Evolutionary conservation across 352 stramenopile genomes (phyloP).

Genomic region (Peronospora farinosa): DNA sequence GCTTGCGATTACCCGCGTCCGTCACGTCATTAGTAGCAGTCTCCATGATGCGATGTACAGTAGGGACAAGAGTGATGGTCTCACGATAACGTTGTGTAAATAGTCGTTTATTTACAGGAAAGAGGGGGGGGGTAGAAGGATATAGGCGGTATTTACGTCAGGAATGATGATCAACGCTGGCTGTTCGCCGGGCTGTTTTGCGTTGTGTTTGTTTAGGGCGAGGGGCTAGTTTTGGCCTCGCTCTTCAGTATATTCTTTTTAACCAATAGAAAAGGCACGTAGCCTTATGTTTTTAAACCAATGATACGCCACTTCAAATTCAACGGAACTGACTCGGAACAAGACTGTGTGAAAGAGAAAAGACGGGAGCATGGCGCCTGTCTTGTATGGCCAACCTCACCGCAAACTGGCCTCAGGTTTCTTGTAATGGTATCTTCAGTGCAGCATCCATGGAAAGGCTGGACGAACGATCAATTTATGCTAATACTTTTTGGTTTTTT

Average conservation of each 20-base stretch:
- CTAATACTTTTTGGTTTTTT: background rate
- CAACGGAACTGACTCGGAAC: constrained; percentile 19
- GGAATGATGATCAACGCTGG: constrained; percentile 9
- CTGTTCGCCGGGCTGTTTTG: constrained; percentile 19
- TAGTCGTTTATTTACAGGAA: background rate
- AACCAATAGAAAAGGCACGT: background rate
- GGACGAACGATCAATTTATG: background rate
- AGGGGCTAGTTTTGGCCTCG: constrained; percentile 12
- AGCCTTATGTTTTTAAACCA: constrained; percentile 9
- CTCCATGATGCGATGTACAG: constrained; percentile 15
- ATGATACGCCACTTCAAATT: constrained; percentile 10
- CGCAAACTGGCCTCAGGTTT: constrained; percentile 12
- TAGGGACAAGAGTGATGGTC: constrained; percentile 17
- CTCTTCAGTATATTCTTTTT: constrained; percentile 28
- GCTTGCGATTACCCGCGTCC: constrained; percentile 55
- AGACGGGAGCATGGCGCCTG: constrained; percentile 12
- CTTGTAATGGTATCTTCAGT: background rate
- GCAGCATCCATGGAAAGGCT: background rate
- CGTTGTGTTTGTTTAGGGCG: constrained; percentile 26
- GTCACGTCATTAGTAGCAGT: constrained; percentile 28
- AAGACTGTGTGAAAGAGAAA: constrained; percentile 7
- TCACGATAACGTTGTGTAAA: background rate
- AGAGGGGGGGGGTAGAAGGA: constrained; percentile 1
- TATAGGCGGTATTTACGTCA: constrained; percentile 5
- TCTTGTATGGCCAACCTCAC: constrained; percentile 11